Base-by-base conservation (phyloP, 106 monocot genomes). In the Acorus gramineus region DNA sequence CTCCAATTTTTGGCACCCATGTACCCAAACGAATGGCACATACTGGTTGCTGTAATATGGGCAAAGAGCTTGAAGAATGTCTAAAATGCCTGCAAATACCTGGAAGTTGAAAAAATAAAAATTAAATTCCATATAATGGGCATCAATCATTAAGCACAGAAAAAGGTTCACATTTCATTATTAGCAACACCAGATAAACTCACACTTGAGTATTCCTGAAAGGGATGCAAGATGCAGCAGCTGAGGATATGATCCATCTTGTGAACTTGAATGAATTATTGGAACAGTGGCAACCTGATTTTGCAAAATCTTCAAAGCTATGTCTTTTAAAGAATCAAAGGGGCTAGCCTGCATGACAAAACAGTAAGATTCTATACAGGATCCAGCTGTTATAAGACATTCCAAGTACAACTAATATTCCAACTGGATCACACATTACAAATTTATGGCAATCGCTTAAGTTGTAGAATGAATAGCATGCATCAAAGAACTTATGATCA, bases 81-180 rank as follows among this genome's bases (percentile, higher is more conserved):
- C 77, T 76, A 52, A 87, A 96, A 56, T 91, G 83, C 72, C 90
- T 85, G 82, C 90, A 96, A 60, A 96, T 87, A 73, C 85, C 95
- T 82, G 82, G 56, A 77, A 68, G 50, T 59, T 59, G 8, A 66
- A 62, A 71, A 50, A 52, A 47, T 5, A 4, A 12, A 56, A 57
- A n/a, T 7, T 7, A 52, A 44, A 49, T 9, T 2, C 13, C 55
- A 49, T n/a, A 61, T 11, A 14, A 42, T 42, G 11, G 42, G 47
- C 2, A 60, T 4, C 2, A 77, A 14, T 8, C 28, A 28, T 28
- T 1, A 28, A 28, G 28, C 28, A 28, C 28, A 28, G 28, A 28
- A 28, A 28, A 28, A 28, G 28, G 28, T 28, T 28, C 28, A 28
- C 28, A 28, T 1, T 28, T 28, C 28, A 28, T 28, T 28, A 28